Evolutionary conservation across 345 rosid species (phyloP).

Genomic region (Brassica carinata): DNA sequence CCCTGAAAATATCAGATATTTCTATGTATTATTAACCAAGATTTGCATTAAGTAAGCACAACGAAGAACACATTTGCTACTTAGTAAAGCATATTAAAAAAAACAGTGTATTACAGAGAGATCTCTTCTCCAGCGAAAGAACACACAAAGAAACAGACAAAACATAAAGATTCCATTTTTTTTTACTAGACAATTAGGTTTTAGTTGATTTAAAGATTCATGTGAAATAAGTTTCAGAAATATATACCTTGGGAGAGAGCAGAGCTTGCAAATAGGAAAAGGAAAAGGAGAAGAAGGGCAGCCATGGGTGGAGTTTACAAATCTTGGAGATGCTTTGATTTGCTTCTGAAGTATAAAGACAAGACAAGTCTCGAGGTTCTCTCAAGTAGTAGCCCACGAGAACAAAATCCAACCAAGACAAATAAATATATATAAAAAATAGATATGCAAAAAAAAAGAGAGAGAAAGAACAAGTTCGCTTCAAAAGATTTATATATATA

Average conservation of each 20-base stretch:
- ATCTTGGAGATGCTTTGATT: constrained; percentile 44
- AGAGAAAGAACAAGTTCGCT: constrained; percentile 29
- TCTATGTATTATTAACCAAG: background rate
- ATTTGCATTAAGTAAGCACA: constrained; percentile 6
- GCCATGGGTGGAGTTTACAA: constrained; percentile 39
- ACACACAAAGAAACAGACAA: constrained; percentile 31
- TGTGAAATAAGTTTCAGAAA: constrained; percentile 8
- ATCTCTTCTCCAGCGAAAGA: constrained; percentile 15
- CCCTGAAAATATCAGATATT: background rate
- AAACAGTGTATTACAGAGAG: constrained; percentile 6
- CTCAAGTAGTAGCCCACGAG: constrained; percentile 41
- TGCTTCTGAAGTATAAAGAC: constrained; percentile 35
- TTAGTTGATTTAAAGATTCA: constrained; percentile 14
- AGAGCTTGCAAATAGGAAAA: constrained; percentile 37
- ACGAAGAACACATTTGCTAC: constrained; percentile 9
- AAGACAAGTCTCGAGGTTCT: constrained; percentile 43
- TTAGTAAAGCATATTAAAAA: background rate
- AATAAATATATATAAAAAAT: constrained; percentile 9
- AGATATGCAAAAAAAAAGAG: background rate
- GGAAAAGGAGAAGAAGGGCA: constrained; percentile 40
- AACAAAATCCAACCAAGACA: constrained; percentile 42
- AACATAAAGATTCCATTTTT: constrained; percentile 20
- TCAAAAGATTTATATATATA: constrained; percentile 30
- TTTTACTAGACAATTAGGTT: background rate
- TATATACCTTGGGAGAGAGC: constrained; percentile 41